Evolutionary conservation across 2,329 filamentous ascomycete genomes (phyloP).

Genomic region (Furcasterigmium sp.): DNA sequence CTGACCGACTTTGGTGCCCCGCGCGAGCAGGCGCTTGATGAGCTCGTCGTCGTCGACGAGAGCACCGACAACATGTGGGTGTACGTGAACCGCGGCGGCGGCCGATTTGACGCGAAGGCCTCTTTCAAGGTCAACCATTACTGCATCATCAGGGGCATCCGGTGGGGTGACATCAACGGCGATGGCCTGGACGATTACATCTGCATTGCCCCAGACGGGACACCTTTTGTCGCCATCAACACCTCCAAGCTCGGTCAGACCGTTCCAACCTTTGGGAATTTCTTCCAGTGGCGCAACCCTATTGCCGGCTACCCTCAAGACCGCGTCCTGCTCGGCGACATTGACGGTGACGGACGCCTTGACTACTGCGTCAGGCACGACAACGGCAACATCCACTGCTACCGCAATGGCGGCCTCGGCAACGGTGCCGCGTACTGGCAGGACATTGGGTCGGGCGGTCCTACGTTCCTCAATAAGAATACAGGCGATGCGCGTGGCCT

Average conservation of each 20-base stretch:
- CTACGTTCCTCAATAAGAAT: conserved; percentile 12
- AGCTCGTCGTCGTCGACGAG: conserved; percentile 2
- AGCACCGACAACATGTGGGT: neutral
- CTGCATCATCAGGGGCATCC: neutral
- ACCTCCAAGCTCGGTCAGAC: neutral
- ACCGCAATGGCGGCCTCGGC: conserved; percentile 23
- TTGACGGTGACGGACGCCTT: conserved; percentile 25
- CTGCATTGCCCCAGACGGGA: conserved; percentile 18
- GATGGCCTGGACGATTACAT: conserved; percentile 23
- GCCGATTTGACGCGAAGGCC: neutral
- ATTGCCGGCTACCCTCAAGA: neutral
- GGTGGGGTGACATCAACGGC: neutral
- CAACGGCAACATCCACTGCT: conserved; percentile 19
- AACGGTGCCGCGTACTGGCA: conserved; percentile 27
- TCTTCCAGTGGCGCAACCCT: conserved; percentile 1
- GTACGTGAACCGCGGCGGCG: conserved; percentile 2
- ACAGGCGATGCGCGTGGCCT: conserved; percentile 15
- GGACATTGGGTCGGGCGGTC: conserved; percentile 13
- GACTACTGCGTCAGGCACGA: conserved; percentile 24
- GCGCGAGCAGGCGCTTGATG: conserved; percentile 14
- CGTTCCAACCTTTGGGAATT: neutral
- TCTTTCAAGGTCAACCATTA: neutral
- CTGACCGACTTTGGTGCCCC: conserved; percentile 12
- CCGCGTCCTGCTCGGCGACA: conserved; percentile 6
- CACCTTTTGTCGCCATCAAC: conserved; percentile 2